Percentiles rank a stretch among this genome's conserved stretches.
Evolutionary conservation across 805 yeast genomes (phyloP).

Genomic region (Yarrowia sp.): DNA sequence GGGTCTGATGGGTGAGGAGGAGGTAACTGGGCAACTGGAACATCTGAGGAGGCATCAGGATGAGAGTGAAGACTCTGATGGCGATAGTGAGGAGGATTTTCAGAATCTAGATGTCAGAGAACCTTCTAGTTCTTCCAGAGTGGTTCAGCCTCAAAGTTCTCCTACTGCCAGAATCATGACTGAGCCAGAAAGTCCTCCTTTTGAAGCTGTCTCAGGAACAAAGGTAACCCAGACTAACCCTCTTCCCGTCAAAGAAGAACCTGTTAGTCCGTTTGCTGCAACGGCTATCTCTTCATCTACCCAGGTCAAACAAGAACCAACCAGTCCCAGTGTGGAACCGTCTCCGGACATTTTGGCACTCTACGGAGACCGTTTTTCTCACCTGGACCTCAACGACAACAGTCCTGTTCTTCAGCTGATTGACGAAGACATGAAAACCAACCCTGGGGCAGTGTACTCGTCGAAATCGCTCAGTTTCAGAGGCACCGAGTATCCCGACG

Average conservation of each 20-base stretch:
- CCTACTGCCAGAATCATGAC: no score
- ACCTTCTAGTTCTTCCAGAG: not conserved
- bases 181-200: not conserved
- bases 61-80: not conserved
- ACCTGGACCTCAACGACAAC: not conserved
- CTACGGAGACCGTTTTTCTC: not conserved
- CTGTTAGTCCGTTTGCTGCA: not conserved
- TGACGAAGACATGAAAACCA: not conserved
- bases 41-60: no score
- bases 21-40: no score
- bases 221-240: no score
- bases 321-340: not conserved
- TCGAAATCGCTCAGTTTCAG: not conserved
- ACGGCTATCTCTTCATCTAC: no score
- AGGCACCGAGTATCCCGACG: not conserved
- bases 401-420: not conserved
- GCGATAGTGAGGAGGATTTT: not conserved
- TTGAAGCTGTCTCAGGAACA: no score
- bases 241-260: not conserved
- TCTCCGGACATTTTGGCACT: not conserved
- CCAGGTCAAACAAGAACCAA: not conserved
- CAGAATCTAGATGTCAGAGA: no score
- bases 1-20: not conserved
- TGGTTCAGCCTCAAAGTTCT: no score
- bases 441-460: not conserved